A percentile compares a stretch with the other conserved stretches of the same genome.
Conservation (phyloP, 2,329 filamentous ascomycete genomes). For the Colletotrichum gigasporum region DNA sequence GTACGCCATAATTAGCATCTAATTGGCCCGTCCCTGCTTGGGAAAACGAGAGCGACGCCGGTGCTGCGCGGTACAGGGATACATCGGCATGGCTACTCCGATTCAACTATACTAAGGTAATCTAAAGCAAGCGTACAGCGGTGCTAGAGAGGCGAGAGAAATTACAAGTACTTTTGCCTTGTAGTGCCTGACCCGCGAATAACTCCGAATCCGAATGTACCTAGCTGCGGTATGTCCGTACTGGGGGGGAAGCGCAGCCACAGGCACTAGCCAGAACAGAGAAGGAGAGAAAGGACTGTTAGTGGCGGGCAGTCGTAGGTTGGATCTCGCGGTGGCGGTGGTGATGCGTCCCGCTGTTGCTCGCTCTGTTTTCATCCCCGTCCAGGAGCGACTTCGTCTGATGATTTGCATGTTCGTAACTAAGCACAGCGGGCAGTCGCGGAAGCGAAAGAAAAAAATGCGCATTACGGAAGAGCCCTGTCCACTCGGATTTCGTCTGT, state of each 20-base stretch:
- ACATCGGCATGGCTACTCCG: conserved; percentile 2
- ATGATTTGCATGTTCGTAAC: background rate
- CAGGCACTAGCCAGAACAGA: background rate
- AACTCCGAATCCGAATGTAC: background rate
- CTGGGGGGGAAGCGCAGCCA: conserved; percentile 1
- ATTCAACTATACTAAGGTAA: background rate
- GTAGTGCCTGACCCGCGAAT: background rate
- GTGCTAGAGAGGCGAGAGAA: no score
- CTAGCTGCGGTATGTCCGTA: background rate
- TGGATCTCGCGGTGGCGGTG: conserved; percentile 4
- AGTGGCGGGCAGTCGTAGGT: background rate
- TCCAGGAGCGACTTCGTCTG: background rate
- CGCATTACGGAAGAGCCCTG: no score
- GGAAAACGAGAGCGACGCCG: background rate
- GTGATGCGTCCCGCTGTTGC: background rate
- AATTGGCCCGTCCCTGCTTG: background rate
- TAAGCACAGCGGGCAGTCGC: background rate
- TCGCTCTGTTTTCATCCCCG: background rate
- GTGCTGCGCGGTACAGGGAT: background rate
- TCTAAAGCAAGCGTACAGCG: no score
- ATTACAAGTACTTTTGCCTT: background rate
- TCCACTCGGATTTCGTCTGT: background rate
- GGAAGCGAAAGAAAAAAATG: background rate
- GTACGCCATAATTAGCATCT: conserved; percentile 3
- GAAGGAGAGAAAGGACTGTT: no score